Evolutionary conservation across 306 rosid species (phyloP).

Genomic region (Rubus idaeus): DNA sequence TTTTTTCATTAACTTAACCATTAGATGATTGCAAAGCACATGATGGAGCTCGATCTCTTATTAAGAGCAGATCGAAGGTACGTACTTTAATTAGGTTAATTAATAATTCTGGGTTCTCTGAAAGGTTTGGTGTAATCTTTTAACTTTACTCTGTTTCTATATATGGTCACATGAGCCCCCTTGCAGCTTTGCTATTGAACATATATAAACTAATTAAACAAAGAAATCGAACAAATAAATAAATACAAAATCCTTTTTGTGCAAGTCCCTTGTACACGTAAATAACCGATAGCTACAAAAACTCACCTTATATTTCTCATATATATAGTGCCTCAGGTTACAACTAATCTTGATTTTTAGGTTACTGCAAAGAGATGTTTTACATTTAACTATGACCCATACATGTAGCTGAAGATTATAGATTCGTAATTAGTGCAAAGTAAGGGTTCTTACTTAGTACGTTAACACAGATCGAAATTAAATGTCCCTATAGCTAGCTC

Average conservation of each 20-base stretch:
- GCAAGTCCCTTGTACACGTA: too few species aligned
- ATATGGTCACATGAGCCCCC: slow-evolving; percentile 17
- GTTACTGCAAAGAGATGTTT: background rate
- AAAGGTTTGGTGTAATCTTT: background rate
- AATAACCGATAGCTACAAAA: too few species aligned
- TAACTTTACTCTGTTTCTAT: background rate
- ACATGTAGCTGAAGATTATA: too few species aligned
- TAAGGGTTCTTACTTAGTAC: too few species aligned
- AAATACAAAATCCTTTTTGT: background rate
- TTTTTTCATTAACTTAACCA: slow-evolving; percentile 20
- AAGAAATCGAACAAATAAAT: background rate
- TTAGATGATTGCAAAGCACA: slow-evolving; percentile 27
- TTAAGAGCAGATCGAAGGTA: background rate
- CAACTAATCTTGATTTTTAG: background rate
- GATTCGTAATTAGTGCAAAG: too few species aligned
- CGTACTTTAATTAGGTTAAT: background rate
- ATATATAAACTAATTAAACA: background rate
- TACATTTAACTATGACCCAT: too few species aligned
- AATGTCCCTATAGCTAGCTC: too few species aligned
- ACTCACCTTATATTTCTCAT: too few species aligned
- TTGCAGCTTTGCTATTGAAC: slow-evolving; percentile 3
- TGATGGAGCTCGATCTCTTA: slow-evolving; percentile 28
- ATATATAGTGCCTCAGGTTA: background rate
- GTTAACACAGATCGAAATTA: too few species aligned
- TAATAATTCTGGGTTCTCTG: slow-evolving; percentile 1